A percentile compares a stretch with the other conserved stretches of the same genome.
Evolutionary conservation across 495 filamentous ascomycete species (phyloP).

Genomic region (Aspergillus diversus): DNA sequence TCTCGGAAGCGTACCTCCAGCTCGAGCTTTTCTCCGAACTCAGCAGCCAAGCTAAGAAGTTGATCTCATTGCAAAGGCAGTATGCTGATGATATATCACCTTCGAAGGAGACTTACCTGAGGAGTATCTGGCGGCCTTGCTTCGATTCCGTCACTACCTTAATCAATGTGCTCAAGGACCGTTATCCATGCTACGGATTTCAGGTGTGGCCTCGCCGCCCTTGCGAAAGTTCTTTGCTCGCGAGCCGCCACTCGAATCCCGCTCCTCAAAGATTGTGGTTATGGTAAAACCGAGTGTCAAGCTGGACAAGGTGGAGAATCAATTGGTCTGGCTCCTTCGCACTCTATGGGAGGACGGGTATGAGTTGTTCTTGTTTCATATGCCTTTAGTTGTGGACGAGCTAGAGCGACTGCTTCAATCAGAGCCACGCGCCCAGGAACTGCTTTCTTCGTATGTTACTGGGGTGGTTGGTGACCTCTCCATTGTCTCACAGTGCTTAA

Average conservation of each 20-base stretch:
- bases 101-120: constrained; percentile 36
- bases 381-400: constrained; percentile 47
- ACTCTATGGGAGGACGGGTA: constrained; percentile 28
- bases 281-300: background rate
- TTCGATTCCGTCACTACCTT: constrained; percentile 38
- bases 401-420: constrained; percentile 48
- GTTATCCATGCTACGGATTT: constrained; percentile 27
- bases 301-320: constrained; percentile 14
- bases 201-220: constrained; percentile 36
- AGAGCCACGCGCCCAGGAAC: constrained; percentile 34
- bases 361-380: constrained; percentile 25
- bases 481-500: constrained; percentile 39
- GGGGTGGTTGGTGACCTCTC: constrained; percentile 45
- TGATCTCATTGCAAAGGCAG: constrained; percentile 32
- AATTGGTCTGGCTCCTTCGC: constrained; percentile 41
- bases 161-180: constrained; percentile 28
- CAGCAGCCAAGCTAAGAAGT: constrained; percentile 34
- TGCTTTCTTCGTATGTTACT: constrained; percentile 43
- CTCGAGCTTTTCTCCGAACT: constrained; percentile 22
- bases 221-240: constrained; percentile 35
- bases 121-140: constrained; percentile 37
- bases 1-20: constrained; percentile 27
- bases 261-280: constrained; percentile 15
- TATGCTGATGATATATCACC: constrained; percentile 32
- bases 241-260: constrained; percentile 20